These are phyloP conservation scores for Geranium brycei DNA, from an alignment of 345 rosid genomes.

Conservation along the genomic window DNA sequence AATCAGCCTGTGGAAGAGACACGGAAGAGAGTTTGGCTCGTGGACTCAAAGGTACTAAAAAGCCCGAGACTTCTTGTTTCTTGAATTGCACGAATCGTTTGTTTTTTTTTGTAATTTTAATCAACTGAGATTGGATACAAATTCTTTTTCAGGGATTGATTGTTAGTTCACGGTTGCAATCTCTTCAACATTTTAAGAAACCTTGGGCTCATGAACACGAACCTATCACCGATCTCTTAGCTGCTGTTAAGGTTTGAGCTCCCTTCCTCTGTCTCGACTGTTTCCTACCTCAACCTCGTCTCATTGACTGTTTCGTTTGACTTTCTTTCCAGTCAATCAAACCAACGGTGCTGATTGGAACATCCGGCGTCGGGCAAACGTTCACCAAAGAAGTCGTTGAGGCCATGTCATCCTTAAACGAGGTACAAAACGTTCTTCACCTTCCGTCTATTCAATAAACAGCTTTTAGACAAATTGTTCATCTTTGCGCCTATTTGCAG, in stretches of 20 bases:
- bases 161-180: slow-evolving; percentile 63
- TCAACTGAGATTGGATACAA: not conserved
- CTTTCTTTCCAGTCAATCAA: slow-evolving; percentile 47
- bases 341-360: slow-evolving; percentile 89
- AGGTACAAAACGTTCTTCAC: slow-evolving; percentile 26
- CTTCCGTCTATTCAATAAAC: not conserved
- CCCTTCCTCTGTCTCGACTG: slow-evolving; percentile 9
- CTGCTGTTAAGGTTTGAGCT: slow-evolving; percentile 55
- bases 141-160: slow-evolving; percentile 62
- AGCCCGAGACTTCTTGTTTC: not conserved
- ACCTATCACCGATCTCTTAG: slow-evolving; percentile 49
- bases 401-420: slow-evolving; percentile 73
- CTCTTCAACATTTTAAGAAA: slow-evolving; percentile 89
- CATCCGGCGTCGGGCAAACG: slow-evolving; percentile 84
- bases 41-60: slow-evolving; percentile 72
- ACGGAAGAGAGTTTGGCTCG: slow-evolving; percentile 76
- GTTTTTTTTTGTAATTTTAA: not conserved
- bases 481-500: slow-evolving; percentile 29
- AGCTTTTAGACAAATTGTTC: not conserved
- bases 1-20: slow-evolving; percentile 68
- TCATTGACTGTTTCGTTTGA: not conserved
- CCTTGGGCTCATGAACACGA: slow-evolving; percentile 93
- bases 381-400: slow-evolving; percentile 83
- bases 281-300: not conserved
- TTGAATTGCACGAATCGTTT: too few relatives aligned